Conservation (phyloP, 2,329 filamentous ascomycete genomes). For the Fusarium sp. region DNA sequence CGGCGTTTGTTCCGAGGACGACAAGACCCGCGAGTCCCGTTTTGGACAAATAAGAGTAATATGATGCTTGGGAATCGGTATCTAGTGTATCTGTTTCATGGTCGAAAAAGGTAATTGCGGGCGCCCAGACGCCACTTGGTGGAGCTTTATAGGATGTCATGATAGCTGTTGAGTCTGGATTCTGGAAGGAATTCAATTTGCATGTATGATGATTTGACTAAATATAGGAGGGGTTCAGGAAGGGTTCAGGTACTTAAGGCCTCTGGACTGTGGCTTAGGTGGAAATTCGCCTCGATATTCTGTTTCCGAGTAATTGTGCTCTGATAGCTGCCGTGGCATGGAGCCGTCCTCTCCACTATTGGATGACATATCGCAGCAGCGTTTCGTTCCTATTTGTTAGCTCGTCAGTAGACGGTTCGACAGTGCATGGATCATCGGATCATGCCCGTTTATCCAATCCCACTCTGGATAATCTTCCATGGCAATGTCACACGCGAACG, state of each 20-base stretch:
- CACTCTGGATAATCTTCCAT: not conserved
- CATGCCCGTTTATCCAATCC: not conserved
- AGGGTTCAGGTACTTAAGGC: constrained; percentile 39
- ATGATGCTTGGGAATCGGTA: constrained; percentile 61
- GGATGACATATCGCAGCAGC: not conserved
- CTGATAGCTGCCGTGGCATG: not conserved
- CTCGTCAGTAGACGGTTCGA: not conserved
- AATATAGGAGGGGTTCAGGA: not conserved
- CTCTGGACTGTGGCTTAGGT: not conserved
- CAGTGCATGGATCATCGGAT: not conserved
- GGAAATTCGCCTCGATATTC: not conserved
- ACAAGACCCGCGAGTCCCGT: constrained; percentile 66
- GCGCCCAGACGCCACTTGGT: constrained; percentile 63
- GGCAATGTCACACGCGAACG: not conserved
- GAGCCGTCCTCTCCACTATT: constrained; percentile 1
- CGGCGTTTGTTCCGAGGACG: constrained; percentile 68
- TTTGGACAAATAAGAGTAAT: constrained; percentile 64
- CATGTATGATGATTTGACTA: not conserved
- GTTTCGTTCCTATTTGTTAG: constrained; percentile 5
- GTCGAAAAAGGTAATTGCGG: constrained; percentile 68
- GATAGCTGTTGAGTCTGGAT: not conserved
- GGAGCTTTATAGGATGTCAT: constrained; percentile 41
- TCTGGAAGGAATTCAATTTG: not conserved
- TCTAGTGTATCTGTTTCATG: constrained; percentile 63
- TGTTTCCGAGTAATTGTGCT: not conserved